Evolutionary conservation across 169 alveolate species (phyloP).

Genomic region (Plasmodium relictum): DNA sequence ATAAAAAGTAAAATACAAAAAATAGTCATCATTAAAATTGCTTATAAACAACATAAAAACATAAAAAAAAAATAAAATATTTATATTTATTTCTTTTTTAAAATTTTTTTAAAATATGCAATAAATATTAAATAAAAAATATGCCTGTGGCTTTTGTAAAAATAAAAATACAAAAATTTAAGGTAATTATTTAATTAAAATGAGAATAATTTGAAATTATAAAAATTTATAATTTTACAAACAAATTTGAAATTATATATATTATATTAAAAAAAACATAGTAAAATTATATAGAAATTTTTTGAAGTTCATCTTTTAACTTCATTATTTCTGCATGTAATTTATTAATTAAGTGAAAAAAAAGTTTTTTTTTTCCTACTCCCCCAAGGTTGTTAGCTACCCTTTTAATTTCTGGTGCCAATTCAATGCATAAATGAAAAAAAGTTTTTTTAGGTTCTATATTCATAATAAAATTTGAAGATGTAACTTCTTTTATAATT

Average conservation of each 20-base stretch:
- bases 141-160: too few species aligned
- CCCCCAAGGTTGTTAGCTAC: constrained; percentile 28
- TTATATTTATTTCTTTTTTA: too few species aligned
- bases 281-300: constrained; percentile 7
- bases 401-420: constrained; percentile 68
- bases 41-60: too few species aligned
- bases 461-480: constrained; percentile 18
- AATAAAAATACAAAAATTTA: too few species aligned
- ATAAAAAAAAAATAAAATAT: too few species aligned
- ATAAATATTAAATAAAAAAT: too few species aligned
- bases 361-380: constrained; percentile 39
- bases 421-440: constrained; percentile 43
- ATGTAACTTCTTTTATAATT: constrained; percentile 13
- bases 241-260: constrained; percentile 31
- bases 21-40: too few species aligned
- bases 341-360: constrained; percentile 36
- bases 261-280: constrained; percentile 41
- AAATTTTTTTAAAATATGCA: too few species aligned
- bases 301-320: constrained; percentile 42
- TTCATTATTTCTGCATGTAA: constrained; percentile 59
- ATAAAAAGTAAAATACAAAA: too few species aligned
- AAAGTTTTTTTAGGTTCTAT: constrained; percentile 65
- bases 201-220: too few species aligned
- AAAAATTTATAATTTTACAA: too few species aligned
- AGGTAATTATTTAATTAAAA: too few species aligned